Conservation (phyloP, 495 filamentous ascomycete genomes). For the Bryoglossum gracile region DNA sequence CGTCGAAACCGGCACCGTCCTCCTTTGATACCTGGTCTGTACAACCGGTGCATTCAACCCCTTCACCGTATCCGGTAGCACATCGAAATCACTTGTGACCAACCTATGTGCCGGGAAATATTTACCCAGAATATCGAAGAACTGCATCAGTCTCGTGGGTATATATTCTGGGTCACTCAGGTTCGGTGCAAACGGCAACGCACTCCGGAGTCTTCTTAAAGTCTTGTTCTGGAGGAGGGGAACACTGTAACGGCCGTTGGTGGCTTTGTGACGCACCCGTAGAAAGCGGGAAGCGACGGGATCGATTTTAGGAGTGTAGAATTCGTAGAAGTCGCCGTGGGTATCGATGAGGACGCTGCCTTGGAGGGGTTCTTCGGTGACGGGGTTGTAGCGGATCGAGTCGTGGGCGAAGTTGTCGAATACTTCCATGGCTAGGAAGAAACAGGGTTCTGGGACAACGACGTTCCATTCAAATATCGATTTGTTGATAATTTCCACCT, state of each 20-base stretch:
- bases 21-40: conserved; percentile 81
- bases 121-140: conserved; percentile 80
- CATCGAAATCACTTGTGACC: conserved; percentile 85
- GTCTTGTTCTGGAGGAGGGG: conserved; percentile 47
- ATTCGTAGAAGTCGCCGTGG: conserved; percentile 88
- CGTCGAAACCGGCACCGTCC: conserved; percentile 81
- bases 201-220: conserved; percentile 48
- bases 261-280: conserved; percentile 60
- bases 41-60: conserved; percentile 92
- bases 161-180: conserved; percentile 82
- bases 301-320: conserved; percentile 72
- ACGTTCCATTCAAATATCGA: conserved; percentile 92
- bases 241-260: conserved; percentile 37
- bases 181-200: conserved; percentile 63
- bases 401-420: conserved; percentile 99
- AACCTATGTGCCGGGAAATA: conserved; percentile 88
- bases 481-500: conserved; percentile 88
- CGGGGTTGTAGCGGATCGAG: conserved; percentile 74
- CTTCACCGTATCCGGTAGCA: conserved; percentile 68
- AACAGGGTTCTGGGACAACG: conserved; percentile 83
- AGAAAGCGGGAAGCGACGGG: conserved; percentile 78
- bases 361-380: conserved; percentile 71
- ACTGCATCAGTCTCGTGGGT: conserved; percentile 88
- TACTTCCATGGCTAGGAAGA: conserved; percentile 97
- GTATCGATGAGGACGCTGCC: conserved; percentile 78